Evolutionary conservation across 768 basidiomycete genomes (phyloP).

Genomic region (Pholiota conissans): DNA sequence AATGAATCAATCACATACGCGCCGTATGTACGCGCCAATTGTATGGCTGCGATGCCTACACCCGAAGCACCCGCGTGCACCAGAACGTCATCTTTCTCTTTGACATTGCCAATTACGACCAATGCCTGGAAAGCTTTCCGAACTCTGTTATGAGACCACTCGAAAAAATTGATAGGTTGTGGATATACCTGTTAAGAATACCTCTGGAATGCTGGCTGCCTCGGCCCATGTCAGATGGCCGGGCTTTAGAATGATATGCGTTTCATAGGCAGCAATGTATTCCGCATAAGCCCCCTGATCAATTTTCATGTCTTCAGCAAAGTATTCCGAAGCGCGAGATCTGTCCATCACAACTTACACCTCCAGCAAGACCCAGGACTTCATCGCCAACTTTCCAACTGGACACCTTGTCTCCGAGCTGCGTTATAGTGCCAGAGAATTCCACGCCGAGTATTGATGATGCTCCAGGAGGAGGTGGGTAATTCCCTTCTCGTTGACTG

Average conservation of each 20-base stretch:
- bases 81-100: conserved; percentile 72
- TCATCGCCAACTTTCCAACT: conserved; percentile 66
- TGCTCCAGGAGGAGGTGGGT: conserved; percentile 76
- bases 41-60: conserved; percentile 86
- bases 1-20: conserved; percentile 52
- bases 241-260: conserved; percentile 76
- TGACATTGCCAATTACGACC: conserved; percentile 66
- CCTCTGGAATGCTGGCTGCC: conserved; percentile 87
- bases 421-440: conserved; percentile 69
- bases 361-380: conserved; percentile 77
- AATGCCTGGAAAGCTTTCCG: conserved; percentile 43
- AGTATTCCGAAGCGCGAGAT: background rate
- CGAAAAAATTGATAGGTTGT: background rate
- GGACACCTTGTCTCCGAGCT: conserved; percentile 49
- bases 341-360: conserved; percentile 53
- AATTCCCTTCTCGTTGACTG: conserved; percentile 66
- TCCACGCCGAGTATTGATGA: conserved; percentile 84
- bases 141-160: background rate
- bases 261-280: conserved; percentile 67
- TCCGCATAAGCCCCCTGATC: conserved; percentile 42
- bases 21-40: conserved; percentile 72
- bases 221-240: conserved; percentile 74
- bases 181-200: conserved; percentile 75
- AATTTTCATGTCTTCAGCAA: background rate
- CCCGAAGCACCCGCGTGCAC: conserved; percentile 92